Percentiles rank a stretch among this genome's conserved stretches.
Evolutionary conservation across 192 early-diverging fungal species (phyloP).

Genomic region (Backusella macrospora): DNA sequence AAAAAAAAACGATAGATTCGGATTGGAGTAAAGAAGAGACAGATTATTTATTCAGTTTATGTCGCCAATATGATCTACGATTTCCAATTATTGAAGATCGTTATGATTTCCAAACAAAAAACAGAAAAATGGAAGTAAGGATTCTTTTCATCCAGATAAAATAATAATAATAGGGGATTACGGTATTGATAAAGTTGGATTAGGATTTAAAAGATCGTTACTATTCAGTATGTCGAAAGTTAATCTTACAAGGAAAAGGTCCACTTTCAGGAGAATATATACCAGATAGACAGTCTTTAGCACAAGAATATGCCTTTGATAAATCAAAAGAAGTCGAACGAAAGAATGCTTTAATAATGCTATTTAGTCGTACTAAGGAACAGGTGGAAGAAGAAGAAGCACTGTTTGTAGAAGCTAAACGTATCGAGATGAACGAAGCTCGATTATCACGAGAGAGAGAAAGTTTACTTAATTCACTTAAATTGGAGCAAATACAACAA

Average conservation of each 20-base stretch:
- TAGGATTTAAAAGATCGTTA: conserved; percentile 91
- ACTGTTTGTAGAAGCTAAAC: conserved; percentile 75
- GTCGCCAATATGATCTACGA: conserved; percentile 74
- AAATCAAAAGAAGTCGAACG: conserved; percentile 73
- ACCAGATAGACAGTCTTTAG: conserved; percentile 33
- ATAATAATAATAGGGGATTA: not conserved
- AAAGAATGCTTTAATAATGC: conserved; percentile 74
- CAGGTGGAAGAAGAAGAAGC: conserved; percentile 87
- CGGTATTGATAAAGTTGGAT: not conserved
- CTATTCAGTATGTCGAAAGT: conserved; percentile 65
- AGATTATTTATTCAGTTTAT: conserved; percentile 77
- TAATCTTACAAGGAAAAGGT: conserved; percentile 60
- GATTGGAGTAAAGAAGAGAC: conserved; percentile 89
- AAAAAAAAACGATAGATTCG: conserved; percentile 46
- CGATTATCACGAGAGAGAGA: conserved; percentile 81
- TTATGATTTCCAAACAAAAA: conserved; percentile 60
- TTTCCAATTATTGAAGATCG: conserved; percentile 88
- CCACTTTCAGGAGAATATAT: conserved; percentile 20
- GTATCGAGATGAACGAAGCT: conserved; percentile 82
- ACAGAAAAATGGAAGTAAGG: conserved; percentile 50
- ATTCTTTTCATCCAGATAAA: not conserved
- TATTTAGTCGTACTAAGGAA: conserved; percentile 76
- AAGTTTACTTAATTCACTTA: conserved; percentile 66
- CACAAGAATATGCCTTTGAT: conserved; percentile 50
- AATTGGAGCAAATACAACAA: conserved; percentile 50